Percentiles rank a stretch among this genome's conserved stretches.
These are phyloP conservation scores for Nothophoma quercina DNA, from an alignment of 2,329 filamentous ascomycete genomes.

Conservation along the genomic window DNA sequence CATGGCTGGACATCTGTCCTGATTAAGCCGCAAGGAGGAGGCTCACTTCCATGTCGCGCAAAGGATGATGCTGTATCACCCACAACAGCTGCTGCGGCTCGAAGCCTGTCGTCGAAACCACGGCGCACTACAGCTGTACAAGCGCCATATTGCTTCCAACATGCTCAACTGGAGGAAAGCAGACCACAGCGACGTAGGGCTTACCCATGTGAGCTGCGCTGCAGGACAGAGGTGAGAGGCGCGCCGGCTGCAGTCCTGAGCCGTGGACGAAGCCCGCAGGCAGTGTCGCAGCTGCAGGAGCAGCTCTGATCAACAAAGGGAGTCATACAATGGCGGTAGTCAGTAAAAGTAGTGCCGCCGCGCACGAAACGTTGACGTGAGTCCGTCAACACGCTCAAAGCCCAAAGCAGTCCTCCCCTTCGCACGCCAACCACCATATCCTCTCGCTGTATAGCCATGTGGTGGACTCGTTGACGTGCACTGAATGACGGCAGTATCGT, in stretches of 20 bases:
- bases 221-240: background rate
- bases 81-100: constrained; percentile 4
- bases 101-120: background rate
- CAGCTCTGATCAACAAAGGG: constrained; percentile 10
- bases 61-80: constrained; percentile 7
- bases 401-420: background rate
- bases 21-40: background rate
- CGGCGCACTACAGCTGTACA: background rate
- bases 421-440: background rate
- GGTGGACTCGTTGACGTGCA: background rate
- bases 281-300: constrained; percentile 1
- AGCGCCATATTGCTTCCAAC: constrained; percentile 6
- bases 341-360: background rate
- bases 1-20: background rate
- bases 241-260: constrained; percentile 1
- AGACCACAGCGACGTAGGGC: constrained; percentile 2
- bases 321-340: constrained; percentile 11
- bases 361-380: background rate
- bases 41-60: background rate
- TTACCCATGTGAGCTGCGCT: constrained; percentile 1
- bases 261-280: background rate
- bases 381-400: background rate
- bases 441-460: background rate
- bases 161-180: background rate
- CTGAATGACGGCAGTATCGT: background rate